Evolutionary conservation across 495 filamentous ascomycete species (phyloP), one percentile per base, ranked within the genome.

Genomic region (Parachaetomium inaequale): DNA sequence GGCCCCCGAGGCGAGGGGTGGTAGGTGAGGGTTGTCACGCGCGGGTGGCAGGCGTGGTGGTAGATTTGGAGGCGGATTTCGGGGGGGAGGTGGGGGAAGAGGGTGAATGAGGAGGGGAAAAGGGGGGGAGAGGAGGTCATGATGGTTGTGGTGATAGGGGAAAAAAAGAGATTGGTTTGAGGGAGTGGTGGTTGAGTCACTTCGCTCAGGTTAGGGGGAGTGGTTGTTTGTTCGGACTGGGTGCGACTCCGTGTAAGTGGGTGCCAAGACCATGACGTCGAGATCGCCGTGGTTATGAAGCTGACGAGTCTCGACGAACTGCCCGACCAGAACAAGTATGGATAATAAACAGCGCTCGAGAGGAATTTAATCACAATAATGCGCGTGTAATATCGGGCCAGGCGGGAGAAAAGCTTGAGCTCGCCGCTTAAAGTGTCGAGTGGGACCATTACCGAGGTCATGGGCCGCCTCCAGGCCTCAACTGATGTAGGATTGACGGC

Each of bases 31-130:
- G 67, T 70, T 29, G 81, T 75, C 29, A 76, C 72, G 58, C 80
- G 76, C 4, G 72, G 65, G 19, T 70, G 62, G 56, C 73, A 77
- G 55, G 72, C 68, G 12, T 72, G 67, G 56, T 67, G 65, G 78
- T 78, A 84, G 64, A 84, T 79, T 40, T 79, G 67, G 52, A 80
- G 73, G 53, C 81, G 79, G 36, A 82, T 12, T 79, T 40, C 38
- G 19, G 28, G 58, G 47, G n/a, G 29, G 49, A 58, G 56, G 29
- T 58, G 4, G 55, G 59, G 50, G 54, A 46, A 32, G 43, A 49
- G 36, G 54, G 47, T n/a, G 42, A 38, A 17, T 45, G 55, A 63
- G 6, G 61, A 46, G 21, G 21, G 28, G n/a, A n/a, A n/a, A n/a
- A n/a, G n/a, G n/a, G n/a, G n/a, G n/a, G n/a, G n/a, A n/a, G n/a